Evolutionary conservation across 2,329 filamentous ascomycete species (phyloP).

Genomic region (Thyridium curvatum): DNA sequence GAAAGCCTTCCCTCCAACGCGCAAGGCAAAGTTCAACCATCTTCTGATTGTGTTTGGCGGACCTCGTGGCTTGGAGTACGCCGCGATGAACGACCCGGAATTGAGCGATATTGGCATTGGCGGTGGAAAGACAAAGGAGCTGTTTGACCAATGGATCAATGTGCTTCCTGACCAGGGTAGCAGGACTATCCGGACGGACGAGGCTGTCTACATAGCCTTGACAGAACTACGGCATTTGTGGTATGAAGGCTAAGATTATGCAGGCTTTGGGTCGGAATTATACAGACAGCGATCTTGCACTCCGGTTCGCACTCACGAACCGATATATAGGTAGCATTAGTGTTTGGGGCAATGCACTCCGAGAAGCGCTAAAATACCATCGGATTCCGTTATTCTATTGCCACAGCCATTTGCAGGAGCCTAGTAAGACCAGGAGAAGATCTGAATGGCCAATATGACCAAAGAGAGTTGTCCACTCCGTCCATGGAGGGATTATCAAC

Average conservation of each 20-base stretch:
- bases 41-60: slow-evolving; percentile 76
- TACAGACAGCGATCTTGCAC: too few species aligned
- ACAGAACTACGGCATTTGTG: slow-evolving; percentile 58
- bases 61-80: slow-evolving; percentile 71
- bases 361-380: too few species aligned
- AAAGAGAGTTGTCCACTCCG: too few species aligned
- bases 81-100: slow-evolving; percentile 54
- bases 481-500: slow-evolving; percentile 11
- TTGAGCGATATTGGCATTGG: slow-evolving; percentile 56
- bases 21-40: slow-evolving; percentile 54
- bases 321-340: too few species aligned
- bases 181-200: slow-evolving; percentile 76
- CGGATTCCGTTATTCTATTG: too few species aligned
- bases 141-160: slow-evolving; percentile 84
- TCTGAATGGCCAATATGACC: too few species aligned
- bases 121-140: slow-evolving; percentile 56
- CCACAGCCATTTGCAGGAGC: too few species aligned
- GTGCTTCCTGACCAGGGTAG: slow-evolving; percentile 75
- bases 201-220: slow-evolving; percentile 73
- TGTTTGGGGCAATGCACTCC: too few species aligned
- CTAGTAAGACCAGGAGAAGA: too few species aligned
- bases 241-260: slow-evolving; percentile 24
- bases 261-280: too few species aligned
- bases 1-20: slow-evolving; percentile 36
- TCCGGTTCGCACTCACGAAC: too few species aligned